Conservation (phyloP, 1,284 basidiomycete species). For the Abortiporus biennis region DNA sequence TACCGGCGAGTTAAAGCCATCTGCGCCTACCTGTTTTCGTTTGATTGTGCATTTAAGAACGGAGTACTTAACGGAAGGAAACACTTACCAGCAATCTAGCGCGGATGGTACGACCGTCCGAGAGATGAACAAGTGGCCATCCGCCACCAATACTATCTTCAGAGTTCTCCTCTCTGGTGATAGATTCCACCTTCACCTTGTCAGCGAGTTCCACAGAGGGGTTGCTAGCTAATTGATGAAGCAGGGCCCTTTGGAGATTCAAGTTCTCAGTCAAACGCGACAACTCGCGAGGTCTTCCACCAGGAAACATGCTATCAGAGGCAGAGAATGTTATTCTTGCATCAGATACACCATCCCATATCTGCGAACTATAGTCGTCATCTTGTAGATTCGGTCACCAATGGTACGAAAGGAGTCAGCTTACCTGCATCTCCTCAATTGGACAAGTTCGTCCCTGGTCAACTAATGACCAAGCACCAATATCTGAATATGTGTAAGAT, state of each 20-base stretch:
- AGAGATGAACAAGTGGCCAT: slow-evolving; percentile 75
- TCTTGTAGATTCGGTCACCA: slow-evolving; percentile 1
- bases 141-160: slow-evolving; percentile 42
- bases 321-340: slow-evolving; percentile 72
- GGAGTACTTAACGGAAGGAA: background rate
- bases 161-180: slow-evolving; percentile 36
- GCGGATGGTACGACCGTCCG: slow-evolving; percentile 54
- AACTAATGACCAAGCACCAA: slow-evolving; percentile 82
- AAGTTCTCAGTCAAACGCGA: slow-evolving; percentile 85
- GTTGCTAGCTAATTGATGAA: slow-evolving; percentile 45
- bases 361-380: slow-evolving; percentile 47
- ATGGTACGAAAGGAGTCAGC: slow-evolving; percentile 14
- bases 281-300: slow-evolving; percentile 37
- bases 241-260: slow-evolving; percentile 81
- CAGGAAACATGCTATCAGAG: slow-evolving; percentile 31
- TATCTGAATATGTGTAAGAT: slow-evolving; percentile 41
- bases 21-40: slow-evolving; percentile 76
- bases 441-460: slow-evolving; percentile 64
- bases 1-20: slow-evolving; percentile 94
- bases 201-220: slow-evolving; percentile 53
- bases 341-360: slow-evolving; percentile 86
- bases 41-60: slow-evolving; percentile 13
- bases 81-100: slow-evolving; percentile 67
- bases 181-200: slow-evolving; percentile 62
- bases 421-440: slow-evolving; percentile 82